A percentile compares a stretch with the other conserved stretches of the same genome.
These are phyloP conservation scores for Ophiosphaerella narmari DNA, from an alignment of 2,329 filamentous ascomycete genomes.

Conservation along the genomic window DNA sequence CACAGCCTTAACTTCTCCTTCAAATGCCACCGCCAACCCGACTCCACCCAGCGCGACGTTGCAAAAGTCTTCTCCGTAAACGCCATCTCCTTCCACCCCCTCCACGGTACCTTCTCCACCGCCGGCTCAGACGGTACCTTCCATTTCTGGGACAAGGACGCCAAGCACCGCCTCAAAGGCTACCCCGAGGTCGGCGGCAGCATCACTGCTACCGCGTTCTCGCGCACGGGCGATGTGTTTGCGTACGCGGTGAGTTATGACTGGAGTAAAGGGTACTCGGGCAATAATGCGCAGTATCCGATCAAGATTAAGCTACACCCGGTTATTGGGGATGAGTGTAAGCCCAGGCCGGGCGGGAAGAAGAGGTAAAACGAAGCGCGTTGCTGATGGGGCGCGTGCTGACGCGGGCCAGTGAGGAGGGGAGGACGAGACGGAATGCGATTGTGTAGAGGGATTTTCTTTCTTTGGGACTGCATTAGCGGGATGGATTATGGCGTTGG, in stretches of 20 bases:
- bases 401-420: neutral
- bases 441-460: neutral
- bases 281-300: slow-evolving; percentile 68
- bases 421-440: neutral
- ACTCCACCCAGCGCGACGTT: slow-evolving; percentile 64
- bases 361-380: slow-evolving; percentile 46
- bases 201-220: slow-evolving; percentile 92
- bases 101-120: slow-evolving; percentile 97
- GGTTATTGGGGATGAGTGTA: slow-evolving; percentile 55
- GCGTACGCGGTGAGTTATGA: slow-evolving; percentile 85
- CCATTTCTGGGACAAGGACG: slow-evolving; percentile 84
- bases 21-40: slow-evolving; percentile 92
- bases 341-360: slow-evolving; percentile 53
- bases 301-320: slow-evolving; percentile 59
- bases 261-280: slow-evolving; percentile 94
- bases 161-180: slow-evolving; percentile 64
- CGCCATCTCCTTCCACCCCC: slow-evolving; percentile 95
- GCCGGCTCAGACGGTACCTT: slow-evolving; percentile 95
- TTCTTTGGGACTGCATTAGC: slow-evolving; percentile 3
- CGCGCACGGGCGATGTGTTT: slow-evolving; percentile 71
- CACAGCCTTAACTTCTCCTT: slow-evolving; percentile 87
- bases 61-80: slow-evolving; percentile 95
- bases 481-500: slow-evolving; percentile 7
- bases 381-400: neutral
- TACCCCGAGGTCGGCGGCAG: slow-evolving; percentile 69